Conservation (phyloP, 441 rosid genomes). For the Heliophila coronopifolia region DNA sequence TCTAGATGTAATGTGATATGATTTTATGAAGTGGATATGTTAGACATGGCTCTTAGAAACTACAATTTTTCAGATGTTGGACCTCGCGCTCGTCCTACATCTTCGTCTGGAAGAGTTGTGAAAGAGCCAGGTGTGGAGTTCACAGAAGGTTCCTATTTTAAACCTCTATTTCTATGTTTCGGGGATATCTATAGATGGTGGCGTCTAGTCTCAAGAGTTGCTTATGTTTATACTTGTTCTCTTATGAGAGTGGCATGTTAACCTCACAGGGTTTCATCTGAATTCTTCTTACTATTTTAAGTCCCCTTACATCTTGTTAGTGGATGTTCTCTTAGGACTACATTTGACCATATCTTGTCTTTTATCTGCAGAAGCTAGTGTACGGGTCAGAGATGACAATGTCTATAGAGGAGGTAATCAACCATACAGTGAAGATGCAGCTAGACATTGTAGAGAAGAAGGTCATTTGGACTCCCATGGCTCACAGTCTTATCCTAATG, state of each 20-base stretch:
- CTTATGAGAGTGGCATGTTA: conserved; percentile 11
- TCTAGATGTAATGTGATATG: conserved; percentile 5
- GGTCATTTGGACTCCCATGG: conserved; percentile 63
- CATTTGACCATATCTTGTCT: conserved; percentile 1
- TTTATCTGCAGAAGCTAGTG: conserved; percentile 34
- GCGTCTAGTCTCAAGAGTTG: conserved; percentile 6
- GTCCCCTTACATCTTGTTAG: background rate
- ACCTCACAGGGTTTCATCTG: conserved; percentile 6
- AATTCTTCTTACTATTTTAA: conserved; percentile 6
- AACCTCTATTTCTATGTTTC: conserved; percentile 1
- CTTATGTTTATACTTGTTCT: background rate
- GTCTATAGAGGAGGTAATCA: conserved; percentile 69
- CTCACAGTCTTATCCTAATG: conserved; percentile 52
- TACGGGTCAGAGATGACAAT: conserved; percentile 35
- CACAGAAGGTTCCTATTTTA: conserved; percentile 41
- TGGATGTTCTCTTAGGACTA: background rate
- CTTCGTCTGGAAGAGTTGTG: conserved; percentile 45
- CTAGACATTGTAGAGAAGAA: conserved; percentile 46
- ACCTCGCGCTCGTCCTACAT: conserved; percentile 44
- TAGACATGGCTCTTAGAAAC: conserved; percentile 16
- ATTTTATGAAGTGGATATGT: conserved; percentile 5
- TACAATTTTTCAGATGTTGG: conserved; percentile 45
- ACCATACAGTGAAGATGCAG: conserved; percentile 52
- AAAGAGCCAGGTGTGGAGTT: conserved; percentile 42
- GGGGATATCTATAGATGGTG: background rate